phyloP scores from a whole-genome alignment of 2,329 filamentous ascomycete genomes.

The Phialophora macrospora region DNA sequence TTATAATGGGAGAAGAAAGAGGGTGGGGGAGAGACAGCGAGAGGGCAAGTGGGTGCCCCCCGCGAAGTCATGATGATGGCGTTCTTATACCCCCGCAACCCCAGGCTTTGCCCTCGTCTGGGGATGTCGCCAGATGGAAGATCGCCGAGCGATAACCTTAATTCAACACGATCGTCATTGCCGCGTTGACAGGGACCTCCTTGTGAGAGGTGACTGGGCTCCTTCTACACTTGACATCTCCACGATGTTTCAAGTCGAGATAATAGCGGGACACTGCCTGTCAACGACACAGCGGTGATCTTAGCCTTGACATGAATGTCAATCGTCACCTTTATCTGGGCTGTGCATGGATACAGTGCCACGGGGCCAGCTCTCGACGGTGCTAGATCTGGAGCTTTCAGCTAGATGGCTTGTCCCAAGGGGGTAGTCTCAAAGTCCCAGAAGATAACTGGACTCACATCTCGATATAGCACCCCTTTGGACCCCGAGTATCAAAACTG shows the following conservation, averaged over 20 bases:
- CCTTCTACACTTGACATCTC: not conserved
- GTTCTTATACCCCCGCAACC: not conserved
- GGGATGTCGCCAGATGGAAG: not conserved
- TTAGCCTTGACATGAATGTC: too few species aligned
- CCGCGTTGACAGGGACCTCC: not conserved
- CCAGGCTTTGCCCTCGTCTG: not conserved
- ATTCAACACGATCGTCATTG: not conserved
- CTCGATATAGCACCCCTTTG: conserved; percentile 2
- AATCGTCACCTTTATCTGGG: too few species aligned
- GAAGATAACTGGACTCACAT: not conserved
- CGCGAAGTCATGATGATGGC: not conserved
- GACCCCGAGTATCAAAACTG: not conserved
- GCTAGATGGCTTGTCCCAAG: not conserved
- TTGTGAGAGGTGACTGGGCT: not conserved
- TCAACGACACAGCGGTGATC: not conserved
- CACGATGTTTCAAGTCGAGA: not conserved
- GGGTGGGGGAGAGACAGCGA: not conserved
- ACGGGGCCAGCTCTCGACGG: not conserved
- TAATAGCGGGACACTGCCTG: not conserved
- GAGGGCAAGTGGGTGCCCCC: too few species aligned
- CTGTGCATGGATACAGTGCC: not conserved
- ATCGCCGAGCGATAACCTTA: not conserved
- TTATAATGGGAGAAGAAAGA: not conserved
- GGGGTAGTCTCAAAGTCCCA: not conserved
- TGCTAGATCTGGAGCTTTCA: conserved; percentile 3